Evolutionary conservation across 1,284 basidiomycete genomes (phyloP).

Genomic region (Ustilago tritici): DNA sequence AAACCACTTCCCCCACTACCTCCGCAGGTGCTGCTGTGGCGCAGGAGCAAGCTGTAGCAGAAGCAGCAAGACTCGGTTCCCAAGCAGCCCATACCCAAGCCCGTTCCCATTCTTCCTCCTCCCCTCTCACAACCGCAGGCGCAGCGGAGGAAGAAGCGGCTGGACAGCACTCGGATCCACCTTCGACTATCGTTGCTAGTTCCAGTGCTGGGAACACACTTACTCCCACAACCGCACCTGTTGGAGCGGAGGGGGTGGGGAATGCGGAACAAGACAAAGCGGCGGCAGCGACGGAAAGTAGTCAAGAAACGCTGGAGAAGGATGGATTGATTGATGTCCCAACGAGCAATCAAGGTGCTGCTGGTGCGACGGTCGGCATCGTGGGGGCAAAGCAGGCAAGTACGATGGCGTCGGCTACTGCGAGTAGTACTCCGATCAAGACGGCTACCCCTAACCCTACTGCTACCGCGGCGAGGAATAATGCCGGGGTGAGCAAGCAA

Average conservation of each 20-base stretch:
- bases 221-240: neutral
- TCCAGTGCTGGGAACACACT: conserved; percentile 36
- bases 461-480: too few relatives aligned
- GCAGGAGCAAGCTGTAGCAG: conserved; percentile 41
- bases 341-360: conserved; percentile 19
- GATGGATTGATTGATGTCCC: conserved; percentile 36
- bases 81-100: conserved; percentile 42
- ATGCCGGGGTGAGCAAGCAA: neutral
- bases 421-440: conserved; percentile 7
- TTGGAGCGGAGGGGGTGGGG: neutral
- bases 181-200: conserved; percentile 37
- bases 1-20: conserved; percentile 11
- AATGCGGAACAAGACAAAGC: neutral
- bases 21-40: conserved; percentile 16
- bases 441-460: neutral
- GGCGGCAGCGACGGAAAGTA: conserved; percentile 22
- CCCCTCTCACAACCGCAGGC: neutral
- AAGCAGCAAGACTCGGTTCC: conserved; percentile 31
- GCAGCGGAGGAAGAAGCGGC: neutral
- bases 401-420: conserved; percentile 5
- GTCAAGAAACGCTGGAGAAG: conserved; percentile 43
- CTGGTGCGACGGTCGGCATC: neutral
- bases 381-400: neutral
- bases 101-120: conserved; percentile 17
- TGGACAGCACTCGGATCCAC: conserved; percentile 34